phyloP scores from a whole-genome alignment of 2,329 filamentous ascomycete genomes.

The Aspergillus puulaauensis region DNA sequence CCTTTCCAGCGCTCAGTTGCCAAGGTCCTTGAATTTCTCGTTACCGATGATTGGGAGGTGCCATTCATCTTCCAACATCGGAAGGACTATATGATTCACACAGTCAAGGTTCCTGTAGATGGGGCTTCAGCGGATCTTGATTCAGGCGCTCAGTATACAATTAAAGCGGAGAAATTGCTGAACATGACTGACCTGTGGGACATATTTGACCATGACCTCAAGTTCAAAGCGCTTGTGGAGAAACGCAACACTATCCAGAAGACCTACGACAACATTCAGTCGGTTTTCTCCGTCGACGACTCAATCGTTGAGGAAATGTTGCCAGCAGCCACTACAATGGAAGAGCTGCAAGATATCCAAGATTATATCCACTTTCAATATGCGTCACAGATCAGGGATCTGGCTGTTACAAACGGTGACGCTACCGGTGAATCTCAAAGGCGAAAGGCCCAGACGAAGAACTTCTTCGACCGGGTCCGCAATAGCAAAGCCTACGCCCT shows the following conservation, averaged over 20 bases:
- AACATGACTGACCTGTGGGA: constrained; percentile 94
- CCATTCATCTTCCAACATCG: constrained; percentile 98
- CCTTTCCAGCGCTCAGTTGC: constrained; percentile 86
- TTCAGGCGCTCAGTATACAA: constrained; percentile 65
- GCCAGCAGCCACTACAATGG: constrained; percentile 77
- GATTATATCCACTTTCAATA: constrained; percentile 97
- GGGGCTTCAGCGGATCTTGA: constrained; percentile 66
- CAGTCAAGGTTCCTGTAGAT: constrained; percentile 66
- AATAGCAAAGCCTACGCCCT: constrained; percentile 76
- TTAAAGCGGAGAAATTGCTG: constrained; percentile 80
- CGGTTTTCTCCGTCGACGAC: constrained; percentile 67
- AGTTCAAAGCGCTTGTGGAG: constrained; percentile 88
- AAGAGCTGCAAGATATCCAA: constrained; percentile 93
- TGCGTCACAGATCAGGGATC: constrained; percentile 75
- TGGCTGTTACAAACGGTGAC: constrained; percentile 62
- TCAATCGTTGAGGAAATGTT: constrained; percentile 78
- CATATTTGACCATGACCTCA: constrained; percentile 90
- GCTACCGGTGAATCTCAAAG: constrained; percentile 67
- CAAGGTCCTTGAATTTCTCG: constrained; percentile 93
- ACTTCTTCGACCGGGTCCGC: constrained; percentile 79
- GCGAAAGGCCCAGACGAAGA: constrained; percentile 78
- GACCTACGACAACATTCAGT: constrained; percentile 72
- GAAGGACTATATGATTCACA: constrained; percentile 95
- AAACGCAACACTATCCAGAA: constrained; percentile 84
- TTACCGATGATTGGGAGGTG: constrained; percentile 90